Conservation (phyloP, 805 yeast genomes). For the Candida nonsorbophila region DNA sequence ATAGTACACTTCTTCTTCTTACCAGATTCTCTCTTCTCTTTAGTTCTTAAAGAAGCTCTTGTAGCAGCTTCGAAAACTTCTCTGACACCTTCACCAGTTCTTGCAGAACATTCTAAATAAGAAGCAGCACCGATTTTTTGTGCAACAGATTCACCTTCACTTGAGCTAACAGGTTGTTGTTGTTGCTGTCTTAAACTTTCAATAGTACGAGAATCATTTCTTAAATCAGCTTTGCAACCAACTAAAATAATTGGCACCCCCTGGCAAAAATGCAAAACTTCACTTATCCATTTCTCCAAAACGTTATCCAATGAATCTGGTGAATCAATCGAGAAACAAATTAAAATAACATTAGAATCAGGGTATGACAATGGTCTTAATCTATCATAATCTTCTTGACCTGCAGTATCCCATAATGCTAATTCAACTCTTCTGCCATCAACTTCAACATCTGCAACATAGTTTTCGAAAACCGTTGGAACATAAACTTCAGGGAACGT, state of each 20-base stretch:
- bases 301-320: slow-evolving; percentile 93
- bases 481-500: slow-evolving; percentile 91
- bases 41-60: slow-evolving; percentile 76
- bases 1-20: slow-evolving; percentile 63
- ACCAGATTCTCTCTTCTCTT: slow-evolving; percentile 55
- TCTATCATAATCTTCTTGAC: slow-evolving; percentile 96
- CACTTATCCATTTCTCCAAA: slow-evolving; percentile 94
- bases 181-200: slow-evolving; percentile 70
- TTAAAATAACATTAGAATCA: slow-evolving; percentile 84
- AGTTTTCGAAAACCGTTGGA: slow-evolving; percentile 95
- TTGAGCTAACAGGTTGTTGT: slow-evolving; percentile 73
- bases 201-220: slow-evolving; percentile 74
- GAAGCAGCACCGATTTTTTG: slow-evolving; percentile 83
- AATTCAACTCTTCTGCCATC: slow-evolving; percentile 66
- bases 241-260: slow-evolving; percentile 90
- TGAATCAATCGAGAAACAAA: slow-evolving; percentile 85
- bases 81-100: slow-evolving; percentile 85
- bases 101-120: slow-evolving; percentile 90
- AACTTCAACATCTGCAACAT: slow-evolving; percentile 87
- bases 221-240: slow-evolving; percentile 87
- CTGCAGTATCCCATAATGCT: slow-evolving; percentile 98
- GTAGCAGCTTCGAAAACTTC: slow-evolving; percentile 93
- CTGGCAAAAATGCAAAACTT: slow-evolving; percentile 89
- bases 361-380: slow-evolving; percentile 88
- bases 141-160: slow-evolving; percentile 85